Conservation (phyloP, 1,284 basidiomycete species). For the Malassezia slooffiae region DNA sequence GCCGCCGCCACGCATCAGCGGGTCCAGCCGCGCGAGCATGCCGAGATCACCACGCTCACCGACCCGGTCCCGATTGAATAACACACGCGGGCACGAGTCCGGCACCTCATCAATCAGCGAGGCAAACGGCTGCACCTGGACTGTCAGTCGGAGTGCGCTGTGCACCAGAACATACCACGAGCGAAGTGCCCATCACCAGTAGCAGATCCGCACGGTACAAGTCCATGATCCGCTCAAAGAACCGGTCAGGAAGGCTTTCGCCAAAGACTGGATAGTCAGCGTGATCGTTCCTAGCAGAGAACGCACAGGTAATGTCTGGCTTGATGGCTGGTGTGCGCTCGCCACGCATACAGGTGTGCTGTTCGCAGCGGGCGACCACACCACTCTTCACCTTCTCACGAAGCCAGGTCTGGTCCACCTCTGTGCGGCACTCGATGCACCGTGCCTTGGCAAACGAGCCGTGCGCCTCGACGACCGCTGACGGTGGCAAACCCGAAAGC, state of each 20-base stretch:
- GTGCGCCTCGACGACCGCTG: conserved; percentile 81
- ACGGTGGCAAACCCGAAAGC: conserved; percentile 62
- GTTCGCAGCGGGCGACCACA: conserved; percentile 30
- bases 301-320: conserved; percentile 43
- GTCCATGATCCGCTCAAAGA: conserved; percentile 44
- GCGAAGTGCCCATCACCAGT: conserved; percentile 82
- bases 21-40: conserved; percentile 27
- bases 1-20: conserved; percentile 24
- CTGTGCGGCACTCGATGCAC: conserved; percentile 29
- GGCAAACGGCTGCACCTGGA: conserved; percentile 53
- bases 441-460: conserved; percentile 54
- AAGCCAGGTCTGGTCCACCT: conserved; percentile 30
- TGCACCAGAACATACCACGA: conserved; percentile 49
- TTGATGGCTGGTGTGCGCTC: conserved; percentile 29
- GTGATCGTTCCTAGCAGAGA: background rate
- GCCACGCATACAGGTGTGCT: conserved; percentile 14
- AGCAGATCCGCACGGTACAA: conserved; percentile 63
- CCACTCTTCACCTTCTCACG: conserved; percentile 24
- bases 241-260: conserved; percentile 35
- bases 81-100: conserved; percentile 48
- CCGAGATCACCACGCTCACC: conserved; percentile 49
- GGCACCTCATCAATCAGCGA: conserved; percentile 50
- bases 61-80: conserved; percentile 53
- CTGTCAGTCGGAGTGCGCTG: too few species aligned
- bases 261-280: conserved; percentile 37